phyloP scores from a whole-genome alignment of 2,329 filamentous ascomycete genomes.

The Phialophora expanda region DNA sequence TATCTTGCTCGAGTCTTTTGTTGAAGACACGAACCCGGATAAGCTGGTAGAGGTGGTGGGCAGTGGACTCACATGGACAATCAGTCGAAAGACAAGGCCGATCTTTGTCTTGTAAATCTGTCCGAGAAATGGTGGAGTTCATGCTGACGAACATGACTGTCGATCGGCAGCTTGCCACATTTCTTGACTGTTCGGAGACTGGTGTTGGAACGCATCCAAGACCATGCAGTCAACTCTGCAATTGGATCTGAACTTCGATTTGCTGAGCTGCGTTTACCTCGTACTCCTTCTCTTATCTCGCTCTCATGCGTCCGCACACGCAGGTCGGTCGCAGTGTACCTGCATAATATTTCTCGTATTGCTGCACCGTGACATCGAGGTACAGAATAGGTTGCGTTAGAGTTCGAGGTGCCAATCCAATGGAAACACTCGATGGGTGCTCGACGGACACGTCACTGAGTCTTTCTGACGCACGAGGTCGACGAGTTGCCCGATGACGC shows the following conservation, averaged over 20 bases:
- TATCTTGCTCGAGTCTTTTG: background rate
- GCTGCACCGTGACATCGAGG: conserved; percentile 23
- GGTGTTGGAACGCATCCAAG: background rate
- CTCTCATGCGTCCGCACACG: background rate
- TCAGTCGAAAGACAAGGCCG: background rate
- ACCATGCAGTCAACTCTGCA: background rate
- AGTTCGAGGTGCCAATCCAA: conserved; percentile 10
- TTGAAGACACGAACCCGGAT: background rate
- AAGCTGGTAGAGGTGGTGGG: too few species aligned
- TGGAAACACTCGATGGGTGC: background rate
- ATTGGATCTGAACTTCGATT: background rate
- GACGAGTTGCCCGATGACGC: background rate
- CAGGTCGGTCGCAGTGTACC: conserved; percentile 14
- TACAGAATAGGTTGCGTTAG: conserved; percentile 24
- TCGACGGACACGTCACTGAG: background rate
- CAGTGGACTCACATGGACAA: background rate
- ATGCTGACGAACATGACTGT: background rate
- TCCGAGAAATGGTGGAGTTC: background rate
- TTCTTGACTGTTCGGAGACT: background rate
- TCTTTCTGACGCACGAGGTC: background rate
- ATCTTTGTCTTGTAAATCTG: background rate
- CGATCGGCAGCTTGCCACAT: background rate
- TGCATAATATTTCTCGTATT: conserved; percentile 16
- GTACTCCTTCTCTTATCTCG: background rate
- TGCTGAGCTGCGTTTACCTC: background rate